Base-by-base conservation (phyloP, 441 rosid genomes). In the Populus hybrid region DNA sequence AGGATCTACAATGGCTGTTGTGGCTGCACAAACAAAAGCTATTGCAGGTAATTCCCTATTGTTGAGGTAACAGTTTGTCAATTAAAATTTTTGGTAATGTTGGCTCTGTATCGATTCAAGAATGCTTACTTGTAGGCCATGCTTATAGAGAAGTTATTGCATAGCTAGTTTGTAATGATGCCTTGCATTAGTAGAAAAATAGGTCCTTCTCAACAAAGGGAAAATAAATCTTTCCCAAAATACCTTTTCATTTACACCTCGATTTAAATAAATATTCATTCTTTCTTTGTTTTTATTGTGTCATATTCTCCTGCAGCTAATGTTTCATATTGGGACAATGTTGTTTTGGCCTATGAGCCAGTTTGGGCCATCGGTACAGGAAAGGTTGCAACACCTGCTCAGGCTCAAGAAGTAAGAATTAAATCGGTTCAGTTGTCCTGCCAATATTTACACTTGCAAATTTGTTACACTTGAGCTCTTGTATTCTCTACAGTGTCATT, bases 351-450 rank as follows among this genome's bases (percentile, higher is more conserved):
- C 71, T 91, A 89, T 81, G 94, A 91, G 81, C 97, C 94, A 73
- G 94, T 91, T 68, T 91, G 97, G 97, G 94, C 97, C 76, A 90
- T 91, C 78, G 97, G 97, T 73, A 91, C 94, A 0, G 97, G 92
- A 70, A 91, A 91, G 86, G 97, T 90, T 81, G 97, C 97, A 75
- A 78, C 91, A 40, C 97, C 94, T 65, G 88, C 87, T 81, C 94
- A 91, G 81, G 97, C 97, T 38, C 97, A 90, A 74, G 94, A 91
- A 80, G 97, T 91, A 83, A 80, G 90, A 76, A 38, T 4, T 23
- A 68, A n/a, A 46, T n/a, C 59, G 5, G 8, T 46, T 23, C 0
- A 21, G 24, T 26, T n/a, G 18, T 71, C 40, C 63, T 18, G 11
- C 68, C 18, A n/a, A 42, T 71, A n/a, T 71, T 30, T 18, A 64